Base-by-base conservation (phyloP, 208 protist species). In the Naegleria fowleri region DNA sequence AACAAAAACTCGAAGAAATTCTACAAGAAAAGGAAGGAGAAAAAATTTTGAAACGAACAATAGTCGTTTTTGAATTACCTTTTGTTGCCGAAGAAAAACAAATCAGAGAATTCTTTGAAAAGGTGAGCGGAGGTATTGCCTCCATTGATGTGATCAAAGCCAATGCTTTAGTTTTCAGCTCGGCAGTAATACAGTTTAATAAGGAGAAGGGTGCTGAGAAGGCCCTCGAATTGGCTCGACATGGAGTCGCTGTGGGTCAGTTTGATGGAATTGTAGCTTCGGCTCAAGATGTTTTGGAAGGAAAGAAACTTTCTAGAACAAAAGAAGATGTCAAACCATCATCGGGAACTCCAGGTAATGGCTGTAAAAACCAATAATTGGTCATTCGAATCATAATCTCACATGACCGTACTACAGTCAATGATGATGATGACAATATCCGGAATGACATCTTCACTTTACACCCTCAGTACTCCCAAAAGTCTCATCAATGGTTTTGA, bases 61-160 rank as follows among this genome's bases (percentile, higher is more conserved):
- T 86, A 48, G 33, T 40, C 5, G 40, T 86, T 33, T 86, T 89
- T 41, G 86, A 89, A 67, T 40, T 89, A 38, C 86, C 86, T 29
- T 89, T 89, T 40, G 86, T 67, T 40, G 48, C 51, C 7, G 86
- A 89, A 89, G 86, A 89, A 89, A 25, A 52, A 55, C 16, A 52
- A 52, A 40, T 89, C 16, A 39, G 25, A 39, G 36, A 89, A 38
- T 89, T 41, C n/a, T 89, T 89, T 67, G 36, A 58, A 39, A 89
- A 67, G 39, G 39, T 16, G 15, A 40, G 16, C 40, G 86, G 86
- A 67, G 86, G 86, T n/a, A 40, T 89, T 38, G 36, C 13, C 11
- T 41, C 7, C 11, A 19, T 89, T 39, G 86, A 89, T 33, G 5
- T 58, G 51, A 39, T 40, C 15, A 36, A 40, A 67, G 11, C 48